Evolutionary conservation across 305 asterid species (phyloP).

Genomic region (Ilex paraguariensis): DNA sequence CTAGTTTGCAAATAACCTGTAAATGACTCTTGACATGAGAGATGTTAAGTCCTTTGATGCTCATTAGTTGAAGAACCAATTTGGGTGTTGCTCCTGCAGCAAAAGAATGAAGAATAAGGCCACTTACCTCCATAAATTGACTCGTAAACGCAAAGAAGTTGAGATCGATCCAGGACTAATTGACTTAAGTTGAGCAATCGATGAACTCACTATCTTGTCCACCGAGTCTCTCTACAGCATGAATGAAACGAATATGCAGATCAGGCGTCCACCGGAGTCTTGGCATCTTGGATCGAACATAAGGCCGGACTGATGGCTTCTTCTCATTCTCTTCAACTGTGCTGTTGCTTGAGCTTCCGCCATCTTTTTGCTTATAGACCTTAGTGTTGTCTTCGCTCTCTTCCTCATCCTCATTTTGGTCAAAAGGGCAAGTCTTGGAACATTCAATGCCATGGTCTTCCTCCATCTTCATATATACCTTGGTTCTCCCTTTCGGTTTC

Average conservation of each 20-base stretch:
- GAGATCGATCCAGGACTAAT: neutral
- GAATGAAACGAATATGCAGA: constrained; percentile 7
- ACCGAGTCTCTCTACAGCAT: constrained; percentile 14
- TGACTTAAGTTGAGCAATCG: neutral
- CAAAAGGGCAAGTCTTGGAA: too few relatives aligned
- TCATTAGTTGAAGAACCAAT: constrained; percentile 8
- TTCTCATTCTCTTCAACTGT: neutral
- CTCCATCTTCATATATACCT: too few relatives aligned
- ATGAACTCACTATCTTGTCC: constrained; percentile 12
- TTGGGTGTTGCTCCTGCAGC: constrained; percentile 14
- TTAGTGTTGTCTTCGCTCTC: neutral
- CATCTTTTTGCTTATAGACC: neutral
- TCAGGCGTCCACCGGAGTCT: constrained; percentile 18
- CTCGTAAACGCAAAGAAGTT: too few relatives aligned
- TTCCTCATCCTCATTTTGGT: too few relatives aligned
- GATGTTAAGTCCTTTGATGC: constrained; percentile 4
- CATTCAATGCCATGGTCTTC: too few relatives aligned
- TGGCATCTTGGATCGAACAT: neutral
- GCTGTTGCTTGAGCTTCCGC: constrained; percentile 2
- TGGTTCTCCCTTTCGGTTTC: too few relatives aligned
- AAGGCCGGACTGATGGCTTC: neutral
- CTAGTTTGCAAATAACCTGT: constrained; percentile 2
- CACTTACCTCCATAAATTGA: neutral
- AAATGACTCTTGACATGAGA: constrained; percentile 13
- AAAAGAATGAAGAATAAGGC: neutral